These are phyloP conservation scores for Galerina marginata DNA, from an alignment of 768 basidiomycete genomes.

Conservation along the genomic window DNA sequence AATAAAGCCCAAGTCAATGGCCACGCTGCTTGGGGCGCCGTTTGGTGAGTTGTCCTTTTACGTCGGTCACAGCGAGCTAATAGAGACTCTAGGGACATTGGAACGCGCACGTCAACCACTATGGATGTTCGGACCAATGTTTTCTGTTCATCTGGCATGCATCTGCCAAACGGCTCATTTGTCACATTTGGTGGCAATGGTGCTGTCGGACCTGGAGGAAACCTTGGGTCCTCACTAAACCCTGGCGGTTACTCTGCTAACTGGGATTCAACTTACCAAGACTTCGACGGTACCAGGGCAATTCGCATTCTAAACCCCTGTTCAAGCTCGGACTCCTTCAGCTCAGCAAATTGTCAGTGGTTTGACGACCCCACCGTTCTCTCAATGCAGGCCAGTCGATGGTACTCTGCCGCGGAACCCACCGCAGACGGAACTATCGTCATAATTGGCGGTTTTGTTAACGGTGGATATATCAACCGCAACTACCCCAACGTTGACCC, in stretches of 20 bases:
- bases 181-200: constrained; percentile 81
- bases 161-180: constrained; percentile 80
- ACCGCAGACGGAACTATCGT: constrained; percentile 78
- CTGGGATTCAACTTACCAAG: constrained; percentile 72
- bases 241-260: constrained; percentile 50
- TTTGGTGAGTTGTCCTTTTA: constrained; percentile 51
- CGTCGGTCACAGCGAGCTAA: background rate
- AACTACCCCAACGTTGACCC: constrained; percentile 77
- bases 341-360: constrained; percentile 65
- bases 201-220: constrained; percentile 74
- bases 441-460: constrained; percentile 82
- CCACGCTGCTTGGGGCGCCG: constrained; percentile 77
- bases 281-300: constrained; percentile 80
- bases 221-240: constrained; percentile 56
- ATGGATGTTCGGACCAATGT: constrained; percentile 80
- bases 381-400: constrained; percentile 70
- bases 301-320: constrained; percentile 89
- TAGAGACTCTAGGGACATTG: constrained; percentile 57
- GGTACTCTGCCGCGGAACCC: constrained; percentile 81
- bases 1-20: constrained; percentile 70
- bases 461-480: constrained; percentile 80
- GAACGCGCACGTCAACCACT: constrained; percentile 56
- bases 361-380: constrained; percentile 69
- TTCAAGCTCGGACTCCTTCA: constrained; percentile 50
- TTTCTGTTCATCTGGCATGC: constrained; percentile 88